phyloP scores from a whole-genome alignment of 371 early-diverging fungal species.

The Capillidium rhysosporum region DNA sequence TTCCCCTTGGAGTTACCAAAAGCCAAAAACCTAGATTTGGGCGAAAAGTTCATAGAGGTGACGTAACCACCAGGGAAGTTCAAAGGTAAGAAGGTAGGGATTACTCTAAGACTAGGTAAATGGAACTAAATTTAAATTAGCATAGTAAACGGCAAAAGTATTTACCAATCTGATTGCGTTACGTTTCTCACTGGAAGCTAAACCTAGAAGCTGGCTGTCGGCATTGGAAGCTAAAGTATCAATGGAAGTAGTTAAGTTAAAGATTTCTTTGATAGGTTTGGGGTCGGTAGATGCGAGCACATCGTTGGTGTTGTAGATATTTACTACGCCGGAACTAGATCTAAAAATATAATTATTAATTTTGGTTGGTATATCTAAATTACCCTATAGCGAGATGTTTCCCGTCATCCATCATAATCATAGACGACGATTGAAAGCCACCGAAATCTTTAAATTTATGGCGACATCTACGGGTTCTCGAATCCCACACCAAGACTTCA shows the following conservation, averaged over 20 bases:
- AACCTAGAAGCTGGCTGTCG: slow-evolving; percentile 59
- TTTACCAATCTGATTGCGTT: slow-evolving; percentile 47
- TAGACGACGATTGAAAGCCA: slow-evolving; percentile 39
- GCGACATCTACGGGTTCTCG: slow-evolving; percentile 34
- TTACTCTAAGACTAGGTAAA: slow-evolving; percentile 52
- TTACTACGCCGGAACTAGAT: slow-evolving; percentile 66
- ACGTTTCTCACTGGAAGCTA: slow-evolving; percentile 41
- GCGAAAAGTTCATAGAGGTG: slow-evolving; percentile 54
- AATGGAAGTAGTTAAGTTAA: slow-evolving; percentile 68
- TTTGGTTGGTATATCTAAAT: neutral
- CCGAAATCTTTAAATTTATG: slow-evolving; percentile 69
- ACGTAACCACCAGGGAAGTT: slow-evolving; percentile 33
- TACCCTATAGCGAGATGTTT: slow-evolving; percentile 69
- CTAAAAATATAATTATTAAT: slow-evolving; percentile 14
- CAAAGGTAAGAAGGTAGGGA: slow-evolving; percentile 74
- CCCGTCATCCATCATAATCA: slow-evolving; percentile 51
- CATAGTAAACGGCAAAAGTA: too few species aligned
- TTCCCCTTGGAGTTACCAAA: slow-evolving; percentile 75
- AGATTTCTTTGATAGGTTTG: slow-evolving; percentile 49
- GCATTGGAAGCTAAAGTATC: slow-evolving; percentile 51
- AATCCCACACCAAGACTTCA: slow-evolving; percentile 53
- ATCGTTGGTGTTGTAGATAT: slow-evolving; percentile 47
- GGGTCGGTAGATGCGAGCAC: slow-evolving; percentile 21
- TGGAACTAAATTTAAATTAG: slow-evolving; percentile 21
- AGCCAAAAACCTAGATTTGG: slow-evolving; percentile 70